Evolutionary conservation across 2,329 filamentous ascomycete species (phyloP).

Genomic region (Penicillium sp.): DNA sequence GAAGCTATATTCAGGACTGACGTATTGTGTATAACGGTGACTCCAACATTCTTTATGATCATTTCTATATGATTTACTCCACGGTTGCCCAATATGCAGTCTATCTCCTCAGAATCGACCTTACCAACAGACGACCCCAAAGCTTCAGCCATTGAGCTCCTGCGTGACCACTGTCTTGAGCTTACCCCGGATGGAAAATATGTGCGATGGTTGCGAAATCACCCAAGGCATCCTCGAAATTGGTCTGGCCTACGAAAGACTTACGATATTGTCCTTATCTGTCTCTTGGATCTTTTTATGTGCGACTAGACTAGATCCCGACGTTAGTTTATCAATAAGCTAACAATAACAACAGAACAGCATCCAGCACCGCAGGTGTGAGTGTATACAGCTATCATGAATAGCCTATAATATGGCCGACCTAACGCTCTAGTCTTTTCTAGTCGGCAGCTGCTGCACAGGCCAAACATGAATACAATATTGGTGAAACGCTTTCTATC

Average conservation of each 20-base stretch:
- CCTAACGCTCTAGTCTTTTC: background rate
- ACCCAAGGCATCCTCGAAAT: conserved; percentile 34
- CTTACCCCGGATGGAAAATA: conserved; percentile 30
- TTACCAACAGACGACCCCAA: conserved; percentile 11
- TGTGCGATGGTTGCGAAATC: conserved; percentile 32
- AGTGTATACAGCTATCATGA: conserved; percentile 7
- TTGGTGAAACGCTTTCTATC: conserved; percentile 27
- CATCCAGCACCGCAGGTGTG: conserved; percentile 37
- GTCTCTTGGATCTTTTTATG: conserved; percentile 35
- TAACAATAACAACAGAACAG: conserved; percentile 28
- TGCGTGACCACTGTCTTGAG: conserved; percentile 28
- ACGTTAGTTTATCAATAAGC: background rate
- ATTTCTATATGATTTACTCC: background rate
- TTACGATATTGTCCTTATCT: conserved; percentile 30
- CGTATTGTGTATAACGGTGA: background rate
- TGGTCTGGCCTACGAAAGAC: conserved; percentile 29
- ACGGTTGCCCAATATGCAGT: conserved; percentile 14
- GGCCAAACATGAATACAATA: conserved; percentile 27
- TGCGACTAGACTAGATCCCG: conserved; percentile 11
- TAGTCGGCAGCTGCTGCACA: conserved; percentile 32
- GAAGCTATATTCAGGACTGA: background rate
- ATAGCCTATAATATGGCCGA: background rate
- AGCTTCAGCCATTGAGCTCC: conserved; percentile 13
- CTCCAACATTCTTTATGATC: background rate
- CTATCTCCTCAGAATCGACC: conserved; percentile 1